Conservation (phyloP, 768 basidiomycete species). For the Pleurotus cornucopiae region DNA sequence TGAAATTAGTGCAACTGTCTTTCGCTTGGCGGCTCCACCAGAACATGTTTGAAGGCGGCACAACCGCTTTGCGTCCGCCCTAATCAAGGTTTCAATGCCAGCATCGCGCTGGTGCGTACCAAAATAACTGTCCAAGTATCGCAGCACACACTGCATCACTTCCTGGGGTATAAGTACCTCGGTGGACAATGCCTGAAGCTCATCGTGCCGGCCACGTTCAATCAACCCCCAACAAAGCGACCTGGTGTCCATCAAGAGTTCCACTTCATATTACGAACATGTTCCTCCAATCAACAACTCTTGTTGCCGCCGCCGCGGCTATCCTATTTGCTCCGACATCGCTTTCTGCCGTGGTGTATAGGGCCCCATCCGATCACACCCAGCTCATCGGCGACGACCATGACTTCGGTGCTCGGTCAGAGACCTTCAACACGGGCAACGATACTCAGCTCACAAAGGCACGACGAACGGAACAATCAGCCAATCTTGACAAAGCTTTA, state of each 20-base stretch:
- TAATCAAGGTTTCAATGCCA: no score
- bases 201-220: constrained; percentile 7
- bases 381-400: background rate
- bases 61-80: no score
- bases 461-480: background rate
- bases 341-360: background rate
- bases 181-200: background rate
- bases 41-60: no score
- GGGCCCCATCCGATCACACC: background rate
- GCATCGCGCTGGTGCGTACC: no score
- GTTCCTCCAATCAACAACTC: background rate
- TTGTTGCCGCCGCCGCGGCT: background rate
- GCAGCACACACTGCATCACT: no score
- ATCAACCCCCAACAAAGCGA: background rate
- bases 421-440: no score
- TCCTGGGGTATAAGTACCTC: background rate
- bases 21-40: no score
- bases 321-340: background rate
- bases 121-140: no score
- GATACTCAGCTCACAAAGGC: background rate
- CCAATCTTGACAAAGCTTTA: no score
- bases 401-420: background rate
- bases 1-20: no score
- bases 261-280: background rate
- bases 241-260: background rate